Conservation (phyloP, 768 basidiomycete species). For the Hygrocybe punicea region DNA sequence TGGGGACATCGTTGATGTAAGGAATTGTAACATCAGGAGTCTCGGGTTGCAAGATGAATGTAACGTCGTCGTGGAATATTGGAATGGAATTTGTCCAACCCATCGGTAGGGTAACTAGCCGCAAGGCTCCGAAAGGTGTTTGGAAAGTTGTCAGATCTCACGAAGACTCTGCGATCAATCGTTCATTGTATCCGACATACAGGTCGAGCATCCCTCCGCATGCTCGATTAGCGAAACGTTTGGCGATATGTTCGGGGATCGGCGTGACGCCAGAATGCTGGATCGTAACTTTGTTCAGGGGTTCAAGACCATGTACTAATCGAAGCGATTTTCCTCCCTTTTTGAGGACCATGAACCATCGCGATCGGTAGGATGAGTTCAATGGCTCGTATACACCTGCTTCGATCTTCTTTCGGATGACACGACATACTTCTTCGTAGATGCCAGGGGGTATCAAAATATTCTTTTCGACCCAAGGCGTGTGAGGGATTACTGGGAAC, state of each 20-base stretch:
- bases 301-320: conserved; percentile 38
- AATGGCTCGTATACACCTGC: conserved; percentile 42
- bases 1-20: background rate
- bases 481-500: conserved; percentile 36
- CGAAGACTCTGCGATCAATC: conserved; percentile 23
- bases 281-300: conserved; percentile 37
- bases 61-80: background rate
- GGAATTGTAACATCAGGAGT: background rate
- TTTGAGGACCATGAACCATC: conserved; percentile 42
- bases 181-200: conserved; percentile 35
- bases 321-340: conserved; percentile 36
- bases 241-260: conserved; percentile 29
- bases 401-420: conserved; percentile 35
- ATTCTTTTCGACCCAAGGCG: conserved; percentile 28
- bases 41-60: conserved; percentile 34
- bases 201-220: conserved; percentile 35
- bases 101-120: conserved; percentile 36
- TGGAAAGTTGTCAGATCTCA: conserved; percentile 42
- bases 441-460: conserved; percentile 35
- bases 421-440: conserved; percentile 28
- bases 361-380: conserved; percentile 36
- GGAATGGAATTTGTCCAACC: conserved; percentile 15
- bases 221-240: conserved; percentile 31
- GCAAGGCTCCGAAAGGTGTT: conserved; percentile 29
- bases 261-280: conserved; percentile 37